Evolutionary conservation across 176 grass and related monocot genomes (phyloP).

Genomic region (Aegilops umbellulata): DNA sequence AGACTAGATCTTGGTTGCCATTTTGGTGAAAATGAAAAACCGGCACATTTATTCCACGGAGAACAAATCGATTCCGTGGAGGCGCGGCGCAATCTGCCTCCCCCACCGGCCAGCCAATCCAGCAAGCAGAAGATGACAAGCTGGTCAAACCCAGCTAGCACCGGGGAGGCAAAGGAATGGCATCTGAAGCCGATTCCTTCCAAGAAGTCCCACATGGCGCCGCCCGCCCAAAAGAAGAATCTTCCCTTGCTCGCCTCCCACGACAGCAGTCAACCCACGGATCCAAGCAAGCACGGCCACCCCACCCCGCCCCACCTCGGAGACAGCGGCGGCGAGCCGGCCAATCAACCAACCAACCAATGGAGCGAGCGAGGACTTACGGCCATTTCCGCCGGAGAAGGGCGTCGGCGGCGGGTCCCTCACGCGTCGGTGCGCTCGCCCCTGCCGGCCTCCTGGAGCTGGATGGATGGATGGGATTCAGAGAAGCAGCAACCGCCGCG

Average conservation of each 20-base stretch:
- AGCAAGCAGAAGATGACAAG: not conserved
- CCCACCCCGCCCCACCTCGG: not conserved
- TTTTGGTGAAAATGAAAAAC: not conserved
- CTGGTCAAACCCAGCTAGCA: slow-evolving; percentile 14
- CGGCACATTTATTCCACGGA: not conserved
- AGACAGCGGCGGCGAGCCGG: not conserved
- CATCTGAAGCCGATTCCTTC: not conserved
- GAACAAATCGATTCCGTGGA: slow-evolving; percentile 13
- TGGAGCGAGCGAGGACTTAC: slow-evolving; percentile 51
- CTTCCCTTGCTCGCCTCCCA: not conserved
- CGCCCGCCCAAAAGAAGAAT: not conserved
- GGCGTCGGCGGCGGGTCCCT: slow-evolving; percentile 14
- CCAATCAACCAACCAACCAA: not conserved
- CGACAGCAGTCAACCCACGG: not conserved
- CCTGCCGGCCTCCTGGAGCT: not conserved
- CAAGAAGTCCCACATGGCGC: slow-evolving; percentile 21
- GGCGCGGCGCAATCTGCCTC: slow-evolving; percentile 23
- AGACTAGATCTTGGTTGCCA: slow-evolving; percentile 18
- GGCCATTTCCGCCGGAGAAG: slow-evolving; percentile 45
- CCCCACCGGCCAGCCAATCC: not conserved
- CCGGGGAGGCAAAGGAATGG: slow-evolving; percentile 24
- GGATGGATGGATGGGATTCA: slow-evolving; percentile 21
- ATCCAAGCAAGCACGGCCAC: slow-evolving; percentile 4
- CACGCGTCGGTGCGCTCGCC: not conserved
- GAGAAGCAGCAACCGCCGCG: slow-evolving; percentile 9